Percentiles rank a stretch among this genome's conserved stretches.
Conservation (phyloP, 2,329 filamentous ascomycete genomes). For the Ploettnerulaceae sp. region DNA sequence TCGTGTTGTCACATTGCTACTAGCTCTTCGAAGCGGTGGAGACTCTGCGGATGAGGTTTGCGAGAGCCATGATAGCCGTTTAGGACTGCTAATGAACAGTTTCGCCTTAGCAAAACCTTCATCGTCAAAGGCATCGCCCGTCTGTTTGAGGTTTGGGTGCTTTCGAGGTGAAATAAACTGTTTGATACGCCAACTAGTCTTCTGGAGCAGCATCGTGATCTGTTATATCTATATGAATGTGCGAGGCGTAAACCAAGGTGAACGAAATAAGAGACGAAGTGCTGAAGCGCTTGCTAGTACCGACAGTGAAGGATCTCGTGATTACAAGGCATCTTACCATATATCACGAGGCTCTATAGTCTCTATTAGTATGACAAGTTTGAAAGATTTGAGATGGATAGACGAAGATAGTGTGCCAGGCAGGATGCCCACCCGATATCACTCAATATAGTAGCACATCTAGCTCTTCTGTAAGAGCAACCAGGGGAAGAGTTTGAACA, state of each 20-base stretch:
- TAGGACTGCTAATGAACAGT: conserved; percentile 8
- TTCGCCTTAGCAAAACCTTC: conserved; percentile 5
- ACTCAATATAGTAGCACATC: conserved; percentile 9
- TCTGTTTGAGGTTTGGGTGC: conserved; percentile 9
- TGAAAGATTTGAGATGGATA: conserved; percentile 7
- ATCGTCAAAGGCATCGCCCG: conserved; percentile 7
- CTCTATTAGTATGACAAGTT: conserved; percentile 18
- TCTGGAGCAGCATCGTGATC: conserved; percentile 23
- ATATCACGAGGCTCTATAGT: conserved; percentile 10
- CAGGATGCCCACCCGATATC: conserved; percentile 4
- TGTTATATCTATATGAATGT: background rate
- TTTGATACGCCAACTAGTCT: conserved; percentile 24
- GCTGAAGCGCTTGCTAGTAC: too few relatives aligned
- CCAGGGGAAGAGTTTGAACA: conserved; percentile 2
- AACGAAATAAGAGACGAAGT: too few relatives aligned
- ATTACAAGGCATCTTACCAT: too few relatives aligned
- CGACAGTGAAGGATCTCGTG: too few relatives aligned
- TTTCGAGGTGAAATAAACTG: conserved; percentile 22
- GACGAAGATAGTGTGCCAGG: conserved; percentile 1
- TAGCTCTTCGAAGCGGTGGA: conserved; percentile 12
- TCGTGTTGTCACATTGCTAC: conserved; percentile 13
- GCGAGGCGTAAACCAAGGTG: background rate
- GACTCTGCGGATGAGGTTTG: conserved; percentile 13
- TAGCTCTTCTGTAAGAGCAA: background rate
- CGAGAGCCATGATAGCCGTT: conserved; percentile 21